Base-by-base conservation (phyloP, 306 rosid genomes). In the Lathyrus tuberosus region DNA sequence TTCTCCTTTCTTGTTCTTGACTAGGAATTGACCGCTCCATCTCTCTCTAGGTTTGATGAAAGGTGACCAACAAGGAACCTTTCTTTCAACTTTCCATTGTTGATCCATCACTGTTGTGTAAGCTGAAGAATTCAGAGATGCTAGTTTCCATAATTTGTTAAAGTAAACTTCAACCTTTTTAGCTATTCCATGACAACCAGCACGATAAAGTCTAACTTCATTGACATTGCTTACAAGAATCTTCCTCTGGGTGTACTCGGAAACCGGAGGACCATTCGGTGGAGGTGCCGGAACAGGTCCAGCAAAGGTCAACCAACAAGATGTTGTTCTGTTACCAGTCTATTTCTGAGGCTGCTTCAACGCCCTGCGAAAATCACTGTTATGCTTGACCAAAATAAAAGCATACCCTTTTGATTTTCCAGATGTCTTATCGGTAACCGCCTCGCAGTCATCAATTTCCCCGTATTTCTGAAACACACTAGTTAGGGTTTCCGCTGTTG, bases 51-150 rank as follows among this genome's bases (percentile, higher is more conserved):
- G 72, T 52, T 84, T 81, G 76, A 86, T 15, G 64, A 90, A 88
- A 79, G 83, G 91, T 2, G 98, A 93, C 98, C 98, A 88, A 83
- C 97, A 90, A 78, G 97, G 97, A 82, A 93, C 91, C 84, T 82
- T 81, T 78, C 97, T 84, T 30, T 81, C 64, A 57, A 76, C 67
- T 85, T 90, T 96, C 98, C 98, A 90, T 62, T 90, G 90, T 28
- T 82, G 84, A 81, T 93, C 97, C 5, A 80, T 67, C 64, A 86
- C 77, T 20, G 72, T 84, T 53, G 97, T 88, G 78, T 81, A 81
- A 41, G 65, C 82, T 37, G 92, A 82, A 71, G 84, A 26, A 75
- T 83, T 73, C 40, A 90, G 96, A 70, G 82, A 78, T 46, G 88
- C 76, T 0, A 93, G 92, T 56, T 59, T 83, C 98, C 96, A 90